Base-by-base conservation (phyloP, 2,329 filamentous ascomycete genomes). In the Ophidiomyces ophidiicola region DNA sequence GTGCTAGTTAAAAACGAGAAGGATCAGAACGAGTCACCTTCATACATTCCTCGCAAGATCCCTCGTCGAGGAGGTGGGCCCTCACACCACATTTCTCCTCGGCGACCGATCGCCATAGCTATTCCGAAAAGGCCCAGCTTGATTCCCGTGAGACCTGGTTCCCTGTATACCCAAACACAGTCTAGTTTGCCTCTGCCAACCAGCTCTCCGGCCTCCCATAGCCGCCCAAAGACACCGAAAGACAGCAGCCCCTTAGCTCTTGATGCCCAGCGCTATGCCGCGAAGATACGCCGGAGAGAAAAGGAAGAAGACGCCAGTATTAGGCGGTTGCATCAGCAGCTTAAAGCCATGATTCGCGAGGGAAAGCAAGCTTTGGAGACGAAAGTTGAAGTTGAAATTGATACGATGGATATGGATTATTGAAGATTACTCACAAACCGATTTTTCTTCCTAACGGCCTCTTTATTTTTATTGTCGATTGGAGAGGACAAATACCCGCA, bases 281-380 rank as follows among this genome's bases (percentile, higher is more conserved):
- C 78, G n/a, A 72, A 76, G 53, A 74, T 80, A 48, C 69, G 77
- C 17, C 74, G 75, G 36, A 81, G 82, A 42, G 85, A 94, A 51
- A 70, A 77, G 32, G 79, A 87, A 50, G 74, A 82, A 5, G 86
- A 96, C 50, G 75, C 78, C 30, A 78, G 80, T 37, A 80, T 96
- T 50, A 77, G 76, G 34, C 74, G 80, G 18, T 77, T 96, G 60
- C 92, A 90, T 55, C 70, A 75, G 33, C 76, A 82, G 50, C 65
- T 96, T 33, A 75, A 82, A 53, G 81, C 79, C 23, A 85, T 98
- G 81, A 92, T 98, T 39, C 71, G 78, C 1, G 80, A 96, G 59
- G 90, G 87, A 0, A 80, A 80, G 50, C 81, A 90, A 58, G 90
- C 90, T 1, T 62, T 98, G 12, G 87, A 80, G 2, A 82, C 81